Conservation (phyloP, 768 basidiomycete species). For the Tephrocybe sp. region DNA sequence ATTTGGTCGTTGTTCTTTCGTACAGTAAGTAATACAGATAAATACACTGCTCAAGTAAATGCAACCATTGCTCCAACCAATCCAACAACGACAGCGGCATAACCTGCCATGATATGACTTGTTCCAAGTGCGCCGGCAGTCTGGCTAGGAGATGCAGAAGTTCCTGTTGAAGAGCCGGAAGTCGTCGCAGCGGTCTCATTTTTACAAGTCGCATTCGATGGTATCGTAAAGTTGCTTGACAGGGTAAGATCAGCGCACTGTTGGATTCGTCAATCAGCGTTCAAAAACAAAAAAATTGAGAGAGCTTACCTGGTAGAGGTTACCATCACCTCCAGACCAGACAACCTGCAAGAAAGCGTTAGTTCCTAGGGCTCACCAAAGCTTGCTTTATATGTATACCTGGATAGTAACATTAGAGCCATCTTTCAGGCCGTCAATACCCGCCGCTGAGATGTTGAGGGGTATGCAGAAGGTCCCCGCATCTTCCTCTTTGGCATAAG, state of each 20-base stretch:
- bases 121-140: constrained; percentile 2
- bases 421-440: constrained; percentile 44
- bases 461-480: constrained; percentile 66
- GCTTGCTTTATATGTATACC: constrained; percentile 14
- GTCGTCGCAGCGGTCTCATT: constrained; percentile 26
- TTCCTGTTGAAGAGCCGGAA: background rate
- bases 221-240: constrained; percentile 44
- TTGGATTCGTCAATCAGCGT: constrained; percentile 24
- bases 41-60: background rate
- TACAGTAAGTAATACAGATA: too few species aligned
- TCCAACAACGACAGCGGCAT: constrained; percentile 2
- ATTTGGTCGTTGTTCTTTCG: too few species aligned
- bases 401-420: constrained; percentile 75
- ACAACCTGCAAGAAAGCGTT: constrained; percentile 54
- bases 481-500: constrained; percentile 44
- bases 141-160: constrained; percentile 13
- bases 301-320: constrained; percentile 57
- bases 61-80: background rate
- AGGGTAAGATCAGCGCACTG: constrained; percentile 79
- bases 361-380: background rate
- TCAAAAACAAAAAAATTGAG: background rate
- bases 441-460: constrained; percentile 49
- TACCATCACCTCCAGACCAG: constrained; percentile 64
- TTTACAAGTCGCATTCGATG: constrained; percentile 38
- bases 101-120: constrained; percentile 3